phyloP scores from a whole-genome alignment of 2,329 filamentous ascomycete species.

The Xylaria sp. region DNA sequence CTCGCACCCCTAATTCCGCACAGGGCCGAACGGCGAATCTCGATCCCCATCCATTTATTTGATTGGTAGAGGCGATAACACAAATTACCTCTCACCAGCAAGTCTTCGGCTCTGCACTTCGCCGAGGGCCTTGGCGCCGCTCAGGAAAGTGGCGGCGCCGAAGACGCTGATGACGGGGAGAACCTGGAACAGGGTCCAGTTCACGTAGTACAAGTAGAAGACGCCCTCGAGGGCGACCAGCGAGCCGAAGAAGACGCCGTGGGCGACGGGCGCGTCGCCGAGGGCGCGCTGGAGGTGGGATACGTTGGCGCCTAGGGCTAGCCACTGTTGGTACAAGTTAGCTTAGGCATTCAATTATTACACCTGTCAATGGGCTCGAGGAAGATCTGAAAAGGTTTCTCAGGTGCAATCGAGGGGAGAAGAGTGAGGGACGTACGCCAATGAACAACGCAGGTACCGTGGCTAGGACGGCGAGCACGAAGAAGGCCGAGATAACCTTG shows the following conservation, averaged over 20 bases:
- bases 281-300: conserved; percentile 79
- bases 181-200: conserved; percentile 90
- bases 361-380: too few species aligned
- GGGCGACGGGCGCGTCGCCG: conserved; percentile 76
- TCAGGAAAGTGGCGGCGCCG: conserved; percentile 76
- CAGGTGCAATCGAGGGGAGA: too few species aligned
- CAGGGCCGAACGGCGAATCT: background rate
- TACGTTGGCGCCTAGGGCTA: conserved; percentile 80
- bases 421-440: conserved; percentile 60
- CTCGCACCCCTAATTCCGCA: background rate
- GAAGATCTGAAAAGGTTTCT: too few species aligned
- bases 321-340: conserved; percentile 64
- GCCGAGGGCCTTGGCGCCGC: conserved; percentile 85
- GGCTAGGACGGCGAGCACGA: conserved; percentile 73
- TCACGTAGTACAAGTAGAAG: conserved; percentile 93
- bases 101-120: conserved; percentile 91
- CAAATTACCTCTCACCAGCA: conserved; percentile 65
- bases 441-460: conserved; percentile 76
- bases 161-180: conserved; percentile 75
- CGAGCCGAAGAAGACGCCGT: conserved; percentile 84
- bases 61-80: too few species aligned
- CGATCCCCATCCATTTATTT: background rate
- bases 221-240: conserved; percentile 86
- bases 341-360: too few species aligned
- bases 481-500: conserved; percentile 77